Percentiles rank a stretch among this genome's conserved stretches.
phyloP scores from a whole-genome alignment of 305 asterid genomes.

The Nicotiana rustica region DNA sequence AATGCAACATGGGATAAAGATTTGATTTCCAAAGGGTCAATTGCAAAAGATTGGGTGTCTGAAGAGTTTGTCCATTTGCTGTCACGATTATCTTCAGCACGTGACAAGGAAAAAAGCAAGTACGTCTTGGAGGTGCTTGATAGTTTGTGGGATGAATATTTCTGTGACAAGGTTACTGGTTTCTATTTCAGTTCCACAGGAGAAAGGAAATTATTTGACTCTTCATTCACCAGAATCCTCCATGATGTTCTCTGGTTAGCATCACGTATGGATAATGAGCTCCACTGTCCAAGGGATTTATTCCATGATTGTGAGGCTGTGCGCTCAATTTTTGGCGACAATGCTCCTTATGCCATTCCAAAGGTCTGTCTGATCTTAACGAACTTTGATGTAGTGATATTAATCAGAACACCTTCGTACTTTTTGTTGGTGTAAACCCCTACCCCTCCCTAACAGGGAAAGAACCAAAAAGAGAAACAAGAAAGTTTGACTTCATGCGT shows the following conservation, averaged over 20 bases:
- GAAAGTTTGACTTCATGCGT: background rate
- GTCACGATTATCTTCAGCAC: constrained; percentile 58
- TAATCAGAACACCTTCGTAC: background rate
- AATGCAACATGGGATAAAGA: constrained; percentile 49
- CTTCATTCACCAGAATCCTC: constrained; percentile 53
- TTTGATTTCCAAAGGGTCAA: constrained; percentile 46
- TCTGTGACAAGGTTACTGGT: constrained; percentile 68
- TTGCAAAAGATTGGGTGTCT: constrained; percentile 79
- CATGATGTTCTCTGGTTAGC: constrained; percentile 70
- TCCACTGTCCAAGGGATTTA: constrained; percentile 75
- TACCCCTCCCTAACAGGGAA: background rate
- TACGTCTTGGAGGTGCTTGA: constrained; percentile 86
- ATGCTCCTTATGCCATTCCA: constrained; percentile 55
- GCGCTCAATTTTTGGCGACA: constrained; percentile 49
- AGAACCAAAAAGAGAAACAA: background rate
- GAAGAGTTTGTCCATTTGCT: constrained; percentile 66
- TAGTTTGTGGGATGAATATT: constrained; percentile 81
- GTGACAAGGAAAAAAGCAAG: constrained; percentile 67
- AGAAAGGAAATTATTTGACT: constrained; percentile 44
- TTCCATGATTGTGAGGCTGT: constrained; percentile 84
- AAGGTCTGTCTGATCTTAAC: constrained; percentile 31
- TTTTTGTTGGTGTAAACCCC: constrained; percentile 1
- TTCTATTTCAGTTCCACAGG: constrained; percentile 57
- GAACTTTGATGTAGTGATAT: constrained; percentile 14
- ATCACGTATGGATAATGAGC: constrained; percentile 62